Evolutionary conservation across 495 filamentous ascomycete species (phyloP).

Genomic region (Hypomontagnella monticulosa): DNA sequence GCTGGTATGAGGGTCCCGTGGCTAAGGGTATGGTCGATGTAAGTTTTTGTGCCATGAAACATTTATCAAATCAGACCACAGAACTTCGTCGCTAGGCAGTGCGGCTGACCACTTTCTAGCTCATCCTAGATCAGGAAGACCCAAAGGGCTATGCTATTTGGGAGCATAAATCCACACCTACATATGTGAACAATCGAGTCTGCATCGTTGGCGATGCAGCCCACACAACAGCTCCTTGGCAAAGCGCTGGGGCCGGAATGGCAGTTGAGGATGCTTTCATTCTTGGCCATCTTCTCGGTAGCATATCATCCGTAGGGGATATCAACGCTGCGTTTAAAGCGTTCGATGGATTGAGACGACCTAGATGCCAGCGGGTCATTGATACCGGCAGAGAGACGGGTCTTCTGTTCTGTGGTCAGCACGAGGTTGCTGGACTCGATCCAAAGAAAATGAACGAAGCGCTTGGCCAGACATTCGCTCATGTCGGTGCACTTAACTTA

Average conservation of each 20-base stretch:
- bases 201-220: constrained; percentile 71
- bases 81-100: too few relatives aligned
- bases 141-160: constrained; percentile 67
- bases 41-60: too few relatives aligned
- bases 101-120: constrained; percentile 12
- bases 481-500: constrained; percentile 21
- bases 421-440: constrained; percentile 16
- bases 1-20: constrained; percentile 19
- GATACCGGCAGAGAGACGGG: constrained; percentile 46
- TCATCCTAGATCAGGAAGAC: constrained; percentile 40
- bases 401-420: constrained; percentile 11
- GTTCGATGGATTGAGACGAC: constrained; percentile 26
- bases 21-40: constrained; percentile 31
- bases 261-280: constrained; percentile 71
- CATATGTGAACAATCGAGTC: constrained; percentile 60
- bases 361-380: constrained; percentile 31
- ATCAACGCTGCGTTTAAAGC: constrained; percentile 28
- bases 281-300: constrained; percentile 50
- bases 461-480: too few relatives aligned
- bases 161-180: constrained; percentile 65
- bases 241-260: constrained; percentile 69
- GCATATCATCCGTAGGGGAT: constrained; percentile 30
- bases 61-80: too few relatives aligned
- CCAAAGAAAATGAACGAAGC: constrained; percentile 19
- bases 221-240: constrained; percentile 68